Base-by-base conservation (phyloP, 352 stramenopile genomes). In the Globisporangium radiosum region DNA sequence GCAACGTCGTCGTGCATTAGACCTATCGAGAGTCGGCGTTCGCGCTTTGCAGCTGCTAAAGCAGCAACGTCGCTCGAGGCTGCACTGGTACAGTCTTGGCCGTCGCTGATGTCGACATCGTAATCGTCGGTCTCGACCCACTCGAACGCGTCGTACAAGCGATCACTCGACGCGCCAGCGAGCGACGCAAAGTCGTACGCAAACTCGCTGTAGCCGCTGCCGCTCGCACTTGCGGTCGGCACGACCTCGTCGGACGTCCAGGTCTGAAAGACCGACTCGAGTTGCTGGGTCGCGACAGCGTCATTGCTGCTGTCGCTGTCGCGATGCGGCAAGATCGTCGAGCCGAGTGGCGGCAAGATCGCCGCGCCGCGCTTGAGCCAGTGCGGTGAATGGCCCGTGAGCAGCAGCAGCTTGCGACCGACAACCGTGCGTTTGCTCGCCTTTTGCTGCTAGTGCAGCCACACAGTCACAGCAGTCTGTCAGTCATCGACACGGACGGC, bases 271-370 rank as follows among this genome's bases (percentile, higher is more conserved):
- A 63, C 59, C 8, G 52, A 52, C 11, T 65, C 62, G 36, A 61
- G 54, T 17, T 49, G 43, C 37, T 38, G 43, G 36, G 11, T 66
- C 43, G 37, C 53, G 39, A 10, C 25, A n/a, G n/a, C 4, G 39
- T 37, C 25, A 7, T 57, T 40, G 50, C 39, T 47, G 9, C 44
- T 11, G 15, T 47, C 5, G 7, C 43, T 9, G 3, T 50, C 5
- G 1, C 9, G 45, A 49, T 51, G 40, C 2, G 71, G 66, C 10
- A 80, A 13, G 14, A 80, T 68, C 4, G 62, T 52, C 8, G 69
- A 71, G 7, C 69, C 59, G 5, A 80, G 61, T 7, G 71, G 67
- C 10, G 69, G 69, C 2, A 77, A 54, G 39, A 80, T 73, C 40
- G 66, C 60, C n/a, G 68, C 70, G 0, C 69, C 69, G 13, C 70